Base-by-base conservation (phyloP, 257 asterid species). In the Phtheirospermum japonicum region DNA sequence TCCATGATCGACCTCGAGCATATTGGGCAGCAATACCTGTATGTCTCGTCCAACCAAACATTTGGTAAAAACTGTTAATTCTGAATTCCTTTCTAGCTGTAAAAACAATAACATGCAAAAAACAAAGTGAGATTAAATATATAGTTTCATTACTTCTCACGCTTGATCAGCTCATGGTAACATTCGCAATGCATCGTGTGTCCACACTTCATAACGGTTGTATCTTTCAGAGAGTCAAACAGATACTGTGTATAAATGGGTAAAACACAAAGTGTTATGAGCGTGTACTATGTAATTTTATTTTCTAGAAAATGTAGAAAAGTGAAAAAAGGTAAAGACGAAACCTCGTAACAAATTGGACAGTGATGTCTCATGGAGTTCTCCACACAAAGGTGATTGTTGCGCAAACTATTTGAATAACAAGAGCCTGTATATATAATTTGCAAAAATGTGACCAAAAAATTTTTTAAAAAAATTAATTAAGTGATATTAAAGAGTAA, bases 351-450 rank as follows among this genome's bases (percentile, higher is more conserved):
- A 67, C 99, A 92, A 43, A 92, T 92, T 28, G 99, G 95, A 73
- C 99, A 92, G 57, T 92, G 99, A 77, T 92, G 99, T 70, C 93
- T 82, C 95, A 87, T 92, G 59, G 99, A 89, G 70, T 89, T 81
- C 80, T 92, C 99, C 51, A 89, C 89, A 1, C 98, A 92, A 12
- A 56, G 62, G 64, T 92, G 98, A 61, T 92, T 92, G 76, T 83
- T 61, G 9, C 70, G 93, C 62, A 92, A 73, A 72, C 71, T 61
- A 37, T 69, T 76, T 4, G 98, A 86, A 76, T 92, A 92, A 73
- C 98, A 92, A 2, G 92, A 82, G 33, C 91, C 96, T 88, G 86
- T 26, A 57, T 34, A n/a, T n/a, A n/a, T n/a, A n/a, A n/a, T n/a
- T n/a, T n/a, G n/a, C n/a, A n/a, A n/a, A n/a, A n/a, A n/a, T n/a